phyloP scores from a whole-genome alignment of 2,329 filamentous ascomycete species.

The Hypomyces perniciosus region DNA sequence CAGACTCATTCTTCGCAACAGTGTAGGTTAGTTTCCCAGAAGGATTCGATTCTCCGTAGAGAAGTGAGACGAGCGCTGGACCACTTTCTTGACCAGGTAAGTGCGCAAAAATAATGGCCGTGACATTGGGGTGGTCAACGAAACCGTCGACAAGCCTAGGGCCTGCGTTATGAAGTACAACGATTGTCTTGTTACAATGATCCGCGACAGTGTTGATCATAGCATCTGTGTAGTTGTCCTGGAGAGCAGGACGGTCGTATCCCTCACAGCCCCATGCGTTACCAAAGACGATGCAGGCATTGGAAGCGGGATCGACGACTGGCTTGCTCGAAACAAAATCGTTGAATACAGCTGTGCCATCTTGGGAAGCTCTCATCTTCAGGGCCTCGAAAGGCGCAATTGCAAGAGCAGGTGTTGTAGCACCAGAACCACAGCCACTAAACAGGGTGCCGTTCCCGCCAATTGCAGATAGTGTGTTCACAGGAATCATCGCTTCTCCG shows the following conservation, averaged over 20 bases:
- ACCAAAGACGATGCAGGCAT: slow-evolving; percentile 64
- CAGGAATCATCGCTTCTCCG: slow-evolving; percentile 20
- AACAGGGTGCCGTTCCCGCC: slow-evolving; percentile 40
- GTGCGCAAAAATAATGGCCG: slow-evolving; percentile 57
- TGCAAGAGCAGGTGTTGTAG: slow-evolving; percentile 40
- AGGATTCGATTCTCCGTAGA: slow-evolving; percentile 52
- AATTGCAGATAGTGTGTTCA: slow-evolving; percentile 18
- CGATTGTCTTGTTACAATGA: slow-evolving; percentile 56
- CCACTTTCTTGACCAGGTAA: slow-evolving; percentile 60
- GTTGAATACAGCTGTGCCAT: slow-evolving; percentile 53
- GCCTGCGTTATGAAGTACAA: slow-evolving; percentile 60
- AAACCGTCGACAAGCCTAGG: slow-evolving; percentile 54
- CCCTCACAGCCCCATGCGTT: slow-evolving; percentile 70
- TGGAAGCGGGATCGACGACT: slow-evolving; percentile 40
- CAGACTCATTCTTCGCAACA: slow-evolving; percentile 47
- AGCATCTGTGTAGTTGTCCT: slow-evolving; percentile 59
- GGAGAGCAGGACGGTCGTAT: slow-evolving; percentile 54
- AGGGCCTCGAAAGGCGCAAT: slow-evolving; percentile 52
- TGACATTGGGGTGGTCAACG: slow-evolving; percentile 58
- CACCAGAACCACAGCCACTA: slow-evolving; percentile 43
- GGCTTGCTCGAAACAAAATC: slow-evolving; percentile 49
- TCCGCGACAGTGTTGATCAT: slow-evolving; percentile 52
- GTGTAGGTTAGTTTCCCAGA: slow-evolving; percentile 59
- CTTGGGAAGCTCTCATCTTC: slow-evolving; percentile 43
- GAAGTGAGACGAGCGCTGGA: slow-evolving; percentile 45